Conservation (phyloP, 768 basidiomycete species). For the Lactarius tabidus region DNA sequence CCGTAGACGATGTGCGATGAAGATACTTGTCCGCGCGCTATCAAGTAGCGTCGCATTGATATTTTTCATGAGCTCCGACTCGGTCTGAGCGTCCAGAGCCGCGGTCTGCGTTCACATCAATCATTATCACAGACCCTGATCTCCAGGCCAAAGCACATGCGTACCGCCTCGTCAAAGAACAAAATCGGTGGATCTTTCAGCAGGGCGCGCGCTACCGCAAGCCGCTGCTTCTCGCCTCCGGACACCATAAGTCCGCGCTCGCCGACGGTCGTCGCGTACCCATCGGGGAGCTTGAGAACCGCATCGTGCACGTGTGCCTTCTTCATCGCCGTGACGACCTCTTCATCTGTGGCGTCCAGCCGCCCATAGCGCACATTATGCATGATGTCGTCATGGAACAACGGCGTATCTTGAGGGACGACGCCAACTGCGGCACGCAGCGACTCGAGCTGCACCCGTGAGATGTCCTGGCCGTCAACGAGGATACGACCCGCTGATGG, state of each 20-base stretch:
- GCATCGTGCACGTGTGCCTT: constrained; percentile 87
- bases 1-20: constrained; percentile 90
- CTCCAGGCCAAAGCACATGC: constrained; percentile 30
- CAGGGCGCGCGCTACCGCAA: constrained; percentile 90
- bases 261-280: constrained; percentile 88
- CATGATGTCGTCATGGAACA: constrained; percentile 94
- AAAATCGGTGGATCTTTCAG: constrained; percentile 93
- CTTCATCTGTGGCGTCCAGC: constrained; percentile 81
- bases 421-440: constrained; percentile 80
- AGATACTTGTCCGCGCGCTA: constrained; percentile 86
- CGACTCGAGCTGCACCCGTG: constrained; percentile 62
- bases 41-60: constrained; percentile 76
- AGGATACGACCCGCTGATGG: constrained; percentile 75
- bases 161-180: constrained; percentile 97
- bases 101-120: constrained; percentile 61
- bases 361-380: constrained; percentile 95
- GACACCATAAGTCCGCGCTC: constrained; percentile 98
- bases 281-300: constrained; percentile 75
- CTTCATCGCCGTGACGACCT: constrained; percentile 77
- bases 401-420: constrained; percentile 96
- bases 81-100: constrained; percentile 92
- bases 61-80: constrained; percentile 91
- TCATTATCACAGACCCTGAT: not conserved
- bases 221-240: constrained; percentile 95
- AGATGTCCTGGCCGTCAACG: constrained; percentile 85